These are phyloP conservation scores for Alternaria ethzedia DNA, from an alignment of 2,329 filamentous ascomycete species.

Conservation along the genomic window DNA sequence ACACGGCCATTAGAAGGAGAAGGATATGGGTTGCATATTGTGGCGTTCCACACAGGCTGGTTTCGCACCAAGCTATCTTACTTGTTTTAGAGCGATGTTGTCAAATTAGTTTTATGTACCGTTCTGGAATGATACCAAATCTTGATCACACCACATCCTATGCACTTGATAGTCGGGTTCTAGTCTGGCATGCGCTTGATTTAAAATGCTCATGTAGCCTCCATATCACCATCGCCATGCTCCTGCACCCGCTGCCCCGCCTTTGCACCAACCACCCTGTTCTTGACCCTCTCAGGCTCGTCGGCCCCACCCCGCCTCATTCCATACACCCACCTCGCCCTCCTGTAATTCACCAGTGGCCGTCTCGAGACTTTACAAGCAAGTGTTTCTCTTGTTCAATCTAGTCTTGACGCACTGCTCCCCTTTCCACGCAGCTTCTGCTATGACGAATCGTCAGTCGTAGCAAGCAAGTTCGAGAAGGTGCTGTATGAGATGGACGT, in stretches of 20 bases:
- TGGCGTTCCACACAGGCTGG: constrained; percentile 13
- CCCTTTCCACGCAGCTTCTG: neutral
- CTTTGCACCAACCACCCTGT: neutral
- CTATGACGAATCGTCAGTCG: neutral
- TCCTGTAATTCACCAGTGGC: neutral
- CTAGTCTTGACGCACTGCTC: neutral
- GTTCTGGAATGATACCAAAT: constrained; percentile 17
- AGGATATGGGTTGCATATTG: constrained; percentile 5
- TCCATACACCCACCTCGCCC: neutral
- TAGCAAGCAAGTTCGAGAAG: neutral
- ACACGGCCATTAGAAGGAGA: constrained; percentile 50
- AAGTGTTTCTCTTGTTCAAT: neutral
- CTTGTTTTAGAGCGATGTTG: neutral
- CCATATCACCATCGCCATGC: neutral
- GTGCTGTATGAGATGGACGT: neutral
- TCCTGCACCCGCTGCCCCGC: neutral
- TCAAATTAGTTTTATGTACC: neutral
- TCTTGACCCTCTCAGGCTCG: neutral
- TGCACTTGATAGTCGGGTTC: neutral
- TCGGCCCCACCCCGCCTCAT: neutral
- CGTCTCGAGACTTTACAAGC: neutral
- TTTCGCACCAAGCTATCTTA: neutral
- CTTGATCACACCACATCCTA: neutral
- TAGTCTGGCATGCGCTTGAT: too few species aligned
- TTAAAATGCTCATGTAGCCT: neutral